Evolutionary conservation across 1,284 basidiomycete species (phyloP), one percentile per base, ranked within the genome.

Genomic region (Cryptococcus sp.): DNA sequence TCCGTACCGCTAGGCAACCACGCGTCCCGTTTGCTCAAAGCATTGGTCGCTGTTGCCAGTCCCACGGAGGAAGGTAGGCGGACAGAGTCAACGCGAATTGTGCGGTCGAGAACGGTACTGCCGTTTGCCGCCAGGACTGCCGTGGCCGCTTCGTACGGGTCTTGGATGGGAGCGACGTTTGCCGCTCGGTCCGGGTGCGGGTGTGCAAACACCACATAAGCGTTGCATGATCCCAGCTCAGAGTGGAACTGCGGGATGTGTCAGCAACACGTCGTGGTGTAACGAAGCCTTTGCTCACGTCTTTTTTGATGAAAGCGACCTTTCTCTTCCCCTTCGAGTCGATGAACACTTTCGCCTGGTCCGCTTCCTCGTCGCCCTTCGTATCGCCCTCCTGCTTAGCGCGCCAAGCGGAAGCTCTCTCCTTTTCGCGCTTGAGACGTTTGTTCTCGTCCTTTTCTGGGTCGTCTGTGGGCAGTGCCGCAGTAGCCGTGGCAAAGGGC

Each of bases 261-360:
- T 56, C 39, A 58, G 47, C 23, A 16, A 22, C 13, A 39, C 7
- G 25, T 30, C 46, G 20, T 22, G 10, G 13, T 22, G 17, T 19
- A 15, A n/a, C 15, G 5, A 13, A 60, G 30, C 30, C 13, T 4
- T 4, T 17, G 72, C 76, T 71, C 62, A 79, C 76, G 23, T 94
- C 90, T 59, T 88, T 87, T 72, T 93, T 92, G 77, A 98, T 96
- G 75, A 93, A 96, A 0, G 93, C 91, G 42, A 98, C 87, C 68
- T 89, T 90, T 78, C 95, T 91, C 82, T 97, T 98, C 77, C 97
- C 90, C 57, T 84, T 84, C 0, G 90, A 83, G 19, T 86, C 91
- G 54, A 96, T 83, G 73, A 85, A 91, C 38, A 69, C 69, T 66
- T 80, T 78, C 16, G 67, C 66, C 43, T 66, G 66, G 50, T 77